Base-by-base conservation (phyloP, 257 asterid species). In the Perilla frutescens region DNA sequence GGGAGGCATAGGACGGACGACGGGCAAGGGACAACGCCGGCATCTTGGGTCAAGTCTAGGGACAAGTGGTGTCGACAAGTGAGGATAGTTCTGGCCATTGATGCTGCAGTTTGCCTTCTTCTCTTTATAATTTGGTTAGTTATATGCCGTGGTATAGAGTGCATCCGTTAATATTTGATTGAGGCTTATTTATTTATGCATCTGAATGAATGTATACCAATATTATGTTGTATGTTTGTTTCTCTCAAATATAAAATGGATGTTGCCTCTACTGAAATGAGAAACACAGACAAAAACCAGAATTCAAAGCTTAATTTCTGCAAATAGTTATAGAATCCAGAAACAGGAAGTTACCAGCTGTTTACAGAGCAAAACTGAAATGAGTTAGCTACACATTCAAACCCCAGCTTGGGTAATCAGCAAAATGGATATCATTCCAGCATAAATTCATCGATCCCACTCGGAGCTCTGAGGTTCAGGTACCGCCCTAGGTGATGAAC, bases 31-130 rank as follows among this genome's bases (percentile, higher is more conserved):
- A 13, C 85, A 50, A 6, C 74, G 13, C 71, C 63, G 15, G 70
- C 89, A 79, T 84, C 43, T 3, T 81, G 81, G 92, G 85, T 31
- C 66, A 58, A 43, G 15, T 51, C 83, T 36, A 81, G 74, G 13
- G 85, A 70, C 49, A 88, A 71, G 75, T 90, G 93, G 96, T 88
- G 96, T 39, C 86, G 85, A 5, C 91, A 82, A 32, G 90, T 87
- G 53, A 65, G 88, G 73, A 80, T 88, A 72, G 66, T 92, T 62
- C 87, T 92, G 26, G 91, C 87, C 32, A 62, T 92, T 29, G 97
- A 92, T 81, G 88, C 81, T 44, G 85, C 81, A 4, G 75, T 92
- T 15, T 90, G 94, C 45, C 39, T 83, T 62, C 76, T 85, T 79
- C 81, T 92, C 43, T 78, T 92, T 39, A 73, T 75, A 8, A 79